phyloP scores from a whole-genome alignment of 2,329 filamentous ascomycete species.

The Cadophora sp. region DNA sequence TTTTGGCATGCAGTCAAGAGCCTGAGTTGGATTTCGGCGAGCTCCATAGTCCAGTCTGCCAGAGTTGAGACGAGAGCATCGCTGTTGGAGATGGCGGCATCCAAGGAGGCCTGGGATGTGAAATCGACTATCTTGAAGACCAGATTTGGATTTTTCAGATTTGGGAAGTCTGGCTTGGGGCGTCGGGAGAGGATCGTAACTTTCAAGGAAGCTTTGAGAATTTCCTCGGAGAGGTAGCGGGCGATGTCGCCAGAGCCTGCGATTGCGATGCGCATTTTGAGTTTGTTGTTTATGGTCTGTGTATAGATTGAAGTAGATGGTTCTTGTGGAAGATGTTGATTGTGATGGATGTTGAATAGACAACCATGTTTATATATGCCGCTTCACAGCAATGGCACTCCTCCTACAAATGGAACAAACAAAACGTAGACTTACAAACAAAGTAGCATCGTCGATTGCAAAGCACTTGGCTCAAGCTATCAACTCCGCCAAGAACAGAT shows the following conservation, averaged over 20 bases:
- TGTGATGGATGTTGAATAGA: neutral
- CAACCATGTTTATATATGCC: neutral
- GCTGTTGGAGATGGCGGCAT: neutral
- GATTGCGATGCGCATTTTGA: neutral
- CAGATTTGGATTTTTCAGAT: neutral
- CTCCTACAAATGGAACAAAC: neutral
- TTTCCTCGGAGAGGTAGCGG: neutral
- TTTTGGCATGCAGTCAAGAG: neutral
- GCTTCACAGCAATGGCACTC: neutral
- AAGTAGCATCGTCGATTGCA: neutral
- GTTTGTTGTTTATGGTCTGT: no score
- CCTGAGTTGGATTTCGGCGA: neutral
- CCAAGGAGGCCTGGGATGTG: neutral
- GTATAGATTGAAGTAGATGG: neutral
- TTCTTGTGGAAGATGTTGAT: neutral
- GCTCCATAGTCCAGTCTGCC: neutral
- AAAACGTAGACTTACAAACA: neutral
- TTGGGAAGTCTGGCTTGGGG: neutral
- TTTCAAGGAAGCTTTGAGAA: neutral
- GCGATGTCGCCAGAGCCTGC: neutral
- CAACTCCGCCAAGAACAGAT: no score
- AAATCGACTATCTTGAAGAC: neutral
- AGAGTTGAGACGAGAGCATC: conserved; percentile 3
- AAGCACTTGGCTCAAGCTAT: neutral
- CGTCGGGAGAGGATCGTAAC: neutral